A percentile compares a stretch with the other conserved stretches of the same genome.
phyloP scores from a whole-genome alignment of 202 grass and related monocot species.

The Eragrostis tef region DNA sequence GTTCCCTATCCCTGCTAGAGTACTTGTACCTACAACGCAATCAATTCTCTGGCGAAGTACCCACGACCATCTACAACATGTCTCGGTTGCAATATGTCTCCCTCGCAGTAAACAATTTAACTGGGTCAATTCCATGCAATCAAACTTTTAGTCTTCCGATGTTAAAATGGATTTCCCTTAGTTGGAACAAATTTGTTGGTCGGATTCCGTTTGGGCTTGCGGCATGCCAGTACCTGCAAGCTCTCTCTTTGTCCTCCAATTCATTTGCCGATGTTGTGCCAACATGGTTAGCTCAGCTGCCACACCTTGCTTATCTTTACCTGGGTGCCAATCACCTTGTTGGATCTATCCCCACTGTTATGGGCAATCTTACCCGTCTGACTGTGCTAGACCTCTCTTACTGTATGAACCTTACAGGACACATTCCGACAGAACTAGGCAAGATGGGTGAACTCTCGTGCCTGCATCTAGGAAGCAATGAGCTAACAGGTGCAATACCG shows the following conservation, averaged over 20 bases:
- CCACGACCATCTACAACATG: constrained; percentile 46
- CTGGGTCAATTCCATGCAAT: constrained; percentile 38
- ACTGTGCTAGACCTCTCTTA: not conserved
- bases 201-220: not conserved
- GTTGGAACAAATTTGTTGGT: not conserved
- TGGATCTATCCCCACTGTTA: not conserved
- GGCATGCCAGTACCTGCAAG: not conserved
- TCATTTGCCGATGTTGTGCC: constrained; percentile 45
- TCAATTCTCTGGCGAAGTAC: constrained; percentile 47
- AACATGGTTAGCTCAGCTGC: constrained; percentile 37
- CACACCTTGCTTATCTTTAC: not conserved
- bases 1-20: constrained; percentile 44
- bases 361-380: constrained; percentile 8
- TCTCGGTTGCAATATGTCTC: constrained; percentile 41
- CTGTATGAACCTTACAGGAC: not conserved
- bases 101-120: constrained; percentile 42
- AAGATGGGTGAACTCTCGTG: constrained; percentile 41
- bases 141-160: constrained; percentile 13
- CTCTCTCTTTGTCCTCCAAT: not conserved
- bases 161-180: not conserved
- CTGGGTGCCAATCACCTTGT: not conserved
- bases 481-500: constrained; percentile 49
- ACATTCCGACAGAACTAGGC: constrained; percentile 41
- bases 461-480: constrained; percentile 45
- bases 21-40: constrained; percentile 48